Base-by-base conservation (phyloP, 2,329 filamentous ascomycete species). In the Hypomyces rosellus region DNA sequence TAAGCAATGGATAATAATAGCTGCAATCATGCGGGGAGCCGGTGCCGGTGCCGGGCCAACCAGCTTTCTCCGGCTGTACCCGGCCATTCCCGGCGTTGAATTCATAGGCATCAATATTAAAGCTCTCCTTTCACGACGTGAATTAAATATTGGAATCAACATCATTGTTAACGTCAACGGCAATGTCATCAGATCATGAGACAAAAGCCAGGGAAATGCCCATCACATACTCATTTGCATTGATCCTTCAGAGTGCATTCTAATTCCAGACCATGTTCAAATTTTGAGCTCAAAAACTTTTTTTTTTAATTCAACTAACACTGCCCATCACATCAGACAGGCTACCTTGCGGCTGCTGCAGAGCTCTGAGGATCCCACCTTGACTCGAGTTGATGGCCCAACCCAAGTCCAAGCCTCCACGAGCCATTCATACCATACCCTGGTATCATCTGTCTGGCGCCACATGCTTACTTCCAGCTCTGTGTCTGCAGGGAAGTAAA, bases 391-490 rank as follows among this genome's bases (percentile, higher is more conserved):
- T 37, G 76, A 74, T n/a, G 76, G 76, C 1, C 78, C 78, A 45
- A 81, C 69, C 73, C 80, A 84, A 16, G 76, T 78, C 67, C 85
- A 96, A 11, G 87, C 88, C 67, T 97, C 93, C 2, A 96, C 85
- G 54, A 93, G 76, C 93, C 93, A 99, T 67, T 99, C 93, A 67
- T 99, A 99, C 95, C 93, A 99, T 7, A 99, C 93, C 67, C 88
- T 95, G 36, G 86, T 82, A 65, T 96, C 89, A 63, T 99, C 92
- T 1, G 93, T 97, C 69, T 95, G 88, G 46, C 93, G 81, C 88
- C 90, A 96, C 84, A 99, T 96, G 65, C 84, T 93, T 36, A 96
- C 83, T 58, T 95, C 87, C 4, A 97, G 75, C 66, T 96, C 89
- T 0, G 86, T 84, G 57, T 89, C 83, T 51, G 89, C 86, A 0